phyloP scores from a whole-genome alignment of 1,139 yeast species.

The Protomyces lactucae-debilis region DNA sequence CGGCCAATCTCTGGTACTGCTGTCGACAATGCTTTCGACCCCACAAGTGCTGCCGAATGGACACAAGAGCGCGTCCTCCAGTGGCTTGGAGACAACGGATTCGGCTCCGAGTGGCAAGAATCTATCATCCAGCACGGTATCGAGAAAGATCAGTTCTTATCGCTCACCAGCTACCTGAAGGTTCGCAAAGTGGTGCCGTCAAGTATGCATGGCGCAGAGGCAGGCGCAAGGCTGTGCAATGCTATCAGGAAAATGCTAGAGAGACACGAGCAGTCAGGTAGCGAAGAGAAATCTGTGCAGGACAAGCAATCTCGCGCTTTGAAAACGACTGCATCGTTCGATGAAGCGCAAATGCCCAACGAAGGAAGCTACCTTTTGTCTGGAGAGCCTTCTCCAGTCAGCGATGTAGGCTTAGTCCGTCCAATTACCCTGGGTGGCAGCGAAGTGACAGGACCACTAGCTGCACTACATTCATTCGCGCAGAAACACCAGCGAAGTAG shows the following conservation, averaged over 20 bases:
- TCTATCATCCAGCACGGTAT: constrained; percentile 3
- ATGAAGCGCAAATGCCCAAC: background rate
- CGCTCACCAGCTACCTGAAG: constrained; percentile 18
- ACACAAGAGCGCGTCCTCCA: constrained; percentile 1
- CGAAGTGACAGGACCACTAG: background rate
- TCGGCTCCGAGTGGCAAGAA: constrained; percentile 23
- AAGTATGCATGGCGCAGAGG: constrained; percentile 7
- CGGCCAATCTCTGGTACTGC: background rate
- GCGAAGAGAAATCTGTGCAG: background rate
- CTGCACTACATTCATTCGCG: too few species aligned
- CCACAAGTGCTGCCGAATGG: constrained; percentile 12
- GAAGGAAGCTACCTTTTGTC: background rate
- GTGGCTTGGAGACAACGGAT: constrained; percentile 13
- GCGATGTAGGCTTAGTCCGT: background rate
- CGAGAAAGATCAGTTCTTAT: constrained; percentile 7
- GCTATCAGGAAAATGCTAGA: constrained; percentile 23
- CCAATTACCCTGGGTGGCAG: background rate
- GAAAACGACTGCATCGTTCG: background rate
- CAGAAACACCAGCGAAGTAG: background rate
- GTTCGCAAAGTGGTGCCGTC: constrained; percentile 19
- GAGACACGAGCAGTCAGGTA: constrained; percentile 7
- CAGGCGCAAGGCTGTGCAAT: constrained; percentile 22
- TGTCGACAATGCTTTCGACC: background rate
- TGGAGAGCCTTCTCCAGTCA: background rate
- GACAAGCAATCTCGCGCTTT: background rate